Evolutionary conservation across 495 filamentous ascomycete species (phyloP), one percentile per base, ranked within the genome.

Genomic region (Aspergillus diversus): DNA sequence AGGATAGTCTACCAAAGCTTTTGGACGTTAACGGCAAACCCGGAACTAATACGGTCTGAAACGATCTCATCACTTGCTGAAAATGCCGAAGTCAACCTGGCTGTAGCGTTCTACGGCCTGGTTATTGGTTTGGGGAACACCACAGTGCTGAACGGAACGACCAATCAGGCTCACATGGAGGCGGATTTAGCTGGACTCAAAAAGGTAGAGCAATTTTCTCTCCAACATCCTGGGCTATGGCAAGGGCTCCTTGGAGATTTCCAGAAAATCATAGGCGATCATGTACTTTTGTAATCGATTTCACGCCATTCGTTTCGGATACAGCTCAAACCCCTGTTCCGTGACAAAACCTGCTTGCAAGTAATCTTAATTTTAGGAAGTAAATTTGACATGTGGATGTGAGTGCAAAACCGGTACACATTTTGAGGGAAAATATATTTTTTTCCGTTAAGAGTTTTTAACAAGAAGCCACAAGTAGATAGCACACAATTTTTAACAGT

Each of bases 11-110:
- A 92, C 68, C 90, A 94, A 71, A 82, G 85, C 21, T 94, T 92
- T 75, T 92, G 91, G 91, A 92, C 89, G 1, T 69, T 95, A 70
- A 90, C 86, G 0, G 92, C 84, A 0, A 94, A 95, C 64, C 84
- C 80, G 9, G 72, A 81, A 15, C 76, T 93, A 49, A 59, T 87
- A 33, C 79, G 68, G 47, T 83, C 78, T 34, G 65, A 65, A 7
- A 72, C 82, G 21, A 87, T 93, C 5, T 65, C 66, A 60, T 70
- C 68, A 11, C 67, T 94, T 21, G 85, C 85, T 13, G 52, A 71
- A 13, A 69, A 65, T n/a, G 71, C 73, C 3, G 66, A 69, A 0
- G 83, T 87, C 21, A 80, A 69, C 6, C 75, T 81, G 3, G 80
- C 79, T 21, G 81, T 82, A 46, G 88, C 88, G 5, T 73, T 93